These are phyloP conservation scores for Pholiota adiposa DNA, from an alignment of 1,284 basidiomycete species.

Conservation along the genomic window DNA sequence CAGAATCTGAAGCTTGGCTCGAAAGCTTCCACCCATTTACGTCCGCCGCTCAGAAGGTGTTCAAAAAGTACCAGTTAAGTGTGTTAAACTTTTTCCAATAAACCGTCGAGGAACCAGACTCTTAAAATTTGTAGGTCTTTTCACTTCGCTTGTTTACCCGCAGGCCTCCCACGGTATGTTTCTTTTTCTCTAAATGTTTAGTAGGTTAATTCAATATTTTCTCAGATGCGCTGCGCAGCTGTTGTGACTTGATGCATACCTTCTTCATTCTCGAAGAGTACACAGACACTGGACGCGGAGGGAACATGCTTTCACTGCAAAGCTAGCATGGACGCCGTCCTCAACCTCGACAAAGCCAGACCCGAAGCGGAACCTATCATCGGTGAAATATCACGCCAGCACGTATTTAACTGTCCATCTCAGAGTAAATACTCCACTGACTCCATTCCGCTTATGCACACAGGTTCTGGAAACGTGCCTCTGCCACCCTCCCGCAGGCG, in stretches of 20 bases:
- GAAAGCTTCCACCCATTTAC: no score
- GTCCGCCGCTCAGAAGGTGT: slow-evolving; percentile 15
- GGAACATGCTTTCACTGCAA: slow-evolving; percentile 19
- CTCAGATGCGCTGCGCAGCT: slow-evolving; percentile 30
- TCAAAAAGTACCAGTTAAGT: slow-evolving; percentile 32
- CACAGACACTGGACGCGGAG: slow-evolving; percentile 31
- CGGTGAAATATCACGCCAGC: neutral
- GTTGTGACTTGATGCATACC: slow-evolving; percentile 34
- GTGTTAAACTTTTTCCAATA: slow-evolving; percentile 30
- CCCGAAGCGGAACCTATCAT: neutral
- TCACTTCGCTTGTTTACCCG: no score
- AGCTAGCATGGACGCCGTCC: slow-evolving; percentile 23
- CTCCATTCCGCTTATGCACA: no score
- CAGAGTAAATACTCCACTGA: neutral
- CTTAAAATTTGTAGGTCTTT: no score
- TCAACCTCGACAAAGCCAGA: neutral
- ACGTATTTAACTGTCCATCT: neutral
- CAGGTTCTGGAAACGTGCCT: slow-evolving; percentile 14
- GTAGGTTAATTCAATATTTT: no score
- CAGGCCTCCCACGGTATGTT: no score
- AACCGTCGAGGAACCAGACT: no score
- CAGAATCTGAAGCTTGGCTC: slow-evolving; percentile 26
- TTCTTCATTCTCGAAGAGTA: slow-evolving; percentile 39
- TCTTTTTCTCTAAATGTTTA: no score
- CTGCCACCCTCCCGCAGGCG: neutral